Evolutionary conservation across 208 protist species (phyloP).

Genomic region (Trypanosoma rangeli): DNA sequence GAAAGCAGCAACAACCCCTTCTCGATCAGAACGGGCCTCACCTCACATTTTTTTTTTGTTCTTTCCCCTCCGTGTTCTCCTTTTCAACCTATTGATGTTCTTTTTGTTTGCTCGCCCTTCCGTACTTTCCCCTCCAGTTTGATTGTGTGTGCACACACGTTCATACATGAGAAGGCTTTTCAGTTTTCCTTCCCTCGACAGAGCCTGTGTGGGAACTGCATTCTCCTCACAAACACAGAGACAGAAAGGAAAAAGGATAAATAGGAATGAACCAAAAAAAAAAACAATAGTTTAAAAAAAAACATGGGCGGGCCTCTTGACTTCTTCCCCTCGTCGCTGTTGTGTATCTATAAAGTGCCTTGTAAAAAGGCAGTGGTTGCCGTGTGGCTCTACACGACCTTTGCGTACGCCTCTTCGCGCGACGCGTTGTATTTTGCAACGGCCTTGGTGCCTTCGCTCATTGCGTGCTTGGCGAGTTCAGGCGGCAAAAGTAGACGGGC

Average conservation of each 20-base stretch:
- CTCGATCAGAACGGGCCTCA: background rate
- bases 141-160: background rate
- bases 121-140: background rate
- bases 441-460: conserved; percentile 99
- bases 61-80: conserved; percentile 1
- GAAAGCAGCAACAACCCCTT: background rate
- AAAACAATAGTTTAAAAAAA: conserved; percentile 15
- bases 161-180: background rate
- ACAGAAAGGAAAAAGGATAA: conserved; percentile 3
- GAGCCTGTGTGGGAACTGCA: background rate
- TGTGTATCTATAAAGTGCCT: conserved; percentile 12
- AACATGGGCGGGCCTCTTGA: background rate
- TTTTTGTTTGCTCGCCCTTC: no score
- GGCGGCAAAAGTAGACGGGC: conserved; percentile 97
- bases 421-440: conserved; percentile 96
- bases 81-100: conserved; percentile 1
- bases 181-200: background rate
- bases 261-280: conserved; percentile 8
- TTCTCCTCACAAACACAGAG: background rate
- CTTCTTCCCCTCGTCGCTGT: background rate
- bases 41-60: conserved; percentile 19
- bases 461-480: conserved; percentile 99
- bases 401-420: conserved; percentile 71
- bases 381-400: conserved; percentile 28
- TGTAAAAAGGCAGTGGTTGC: background rate